Evolutionary conservation across 495 filamentous ascomycete genomes (phyloP).

Genomic region (Aspergillus ellipticus): DNA sequence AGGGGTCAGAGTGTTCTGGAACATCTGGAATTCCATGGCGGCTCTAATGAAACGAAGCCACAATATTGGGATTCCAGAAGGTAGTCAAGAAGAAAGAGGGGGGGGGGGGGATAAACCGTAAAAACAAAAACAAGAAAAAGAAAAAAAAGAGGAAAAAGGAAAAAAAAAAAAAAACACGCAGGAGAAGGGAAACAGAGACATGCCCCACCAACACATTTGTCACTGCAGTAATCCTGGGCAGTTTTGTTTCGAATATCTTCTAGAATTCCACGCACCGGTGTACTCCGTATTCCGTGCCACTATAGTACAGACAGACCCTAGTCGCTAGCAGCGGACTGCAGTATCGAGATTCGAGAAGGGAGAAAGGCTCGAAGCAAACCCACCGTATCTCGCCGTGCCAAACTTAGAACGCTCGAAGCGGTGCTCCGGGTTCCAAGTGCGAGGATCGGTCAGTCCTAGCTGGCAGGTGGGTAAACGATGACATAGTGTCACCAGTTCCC

Average conservation of each 20-base stretch:
- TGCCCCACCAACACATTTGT: background rate
- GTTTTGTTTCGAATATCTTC: background rate
- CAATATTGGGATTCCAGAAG: background rate
- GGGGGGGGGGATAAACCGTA: no score
- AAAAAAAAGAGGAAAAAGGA: no score
- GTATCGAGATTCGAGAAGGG: no score
- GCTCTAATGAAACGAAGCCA: background rate
- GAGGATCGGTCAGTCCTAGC: slow-evolving; percentile 20
- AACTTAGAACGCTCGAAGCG: slow-evolving; percentile 1
- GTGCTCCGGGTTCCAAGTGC: slow-evolving; percentile 9
- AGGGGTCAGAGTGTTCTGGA: background rate
- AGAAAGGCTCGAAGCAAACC: slow-evolving; percentile 6
- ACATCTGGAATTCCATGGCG: background rate
- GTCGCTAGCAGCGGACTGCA: no score
- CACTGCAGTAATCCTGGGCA: background rate
- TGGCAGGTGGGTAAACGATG: slow-evolving; percentile 10
- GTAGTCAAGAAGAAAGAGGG: background rate
- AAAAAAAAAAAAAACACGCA: background rate
- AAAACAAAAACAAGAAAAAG: background rate
- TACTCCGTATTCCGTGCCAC: background rate
- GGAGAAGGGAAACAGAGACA: background rate
- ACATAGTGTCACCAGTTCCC: no score
- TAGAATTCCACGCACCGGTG: background rate
- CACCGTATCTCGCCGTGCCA: slow-evolving; percentile 11
- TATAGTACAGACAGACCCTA: no score